Percentiles rank a stretch among this genome's conserved stretches.
Conservation (phyloP, 2,329 filamentous ascomycete species). For the Dothistroma pini region DNA sequence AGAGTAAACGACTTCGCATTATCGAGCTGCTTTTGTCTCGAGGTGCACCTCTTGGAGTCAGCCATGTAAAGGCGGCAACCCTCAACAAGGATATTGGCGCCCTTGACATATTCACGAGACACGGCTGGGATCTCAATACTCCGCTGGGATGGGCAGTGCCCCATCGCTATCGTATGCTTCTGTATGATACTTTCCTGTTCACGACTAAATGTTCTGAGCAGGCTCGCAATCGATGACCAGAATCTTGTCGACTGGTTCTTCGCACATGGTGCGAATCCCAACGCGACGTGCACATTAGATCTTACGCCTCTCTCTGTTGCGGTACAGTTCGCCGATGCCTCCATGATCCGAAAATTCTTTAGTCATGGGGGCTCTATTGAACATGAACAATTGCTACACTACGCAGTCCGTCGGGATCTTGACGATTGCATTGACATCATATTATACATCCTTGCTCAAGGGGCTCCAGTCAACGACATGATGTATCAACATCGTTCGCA, state of each 20-base stretch:
- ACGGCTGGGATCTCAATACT: not conserved
- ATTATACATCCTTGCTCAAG: not conserved
- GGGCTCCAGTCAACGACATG: not conserved
- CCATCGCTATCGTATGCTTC: not conserved
- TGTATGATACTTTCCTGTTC: not conserved
- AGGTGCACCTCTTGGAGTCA: not conserved
- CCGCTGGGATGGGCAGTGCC: not conserved
- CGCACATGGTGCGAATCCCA: constrained; percentile 1
- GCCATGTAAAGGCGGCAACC: not conserved
- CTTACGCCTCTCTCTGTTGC: constrained; percentile 5
- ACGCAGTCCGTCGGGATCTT: not conserved
- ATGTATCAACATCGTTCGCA: not conserved
- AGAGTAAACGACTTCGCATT: not conserved
- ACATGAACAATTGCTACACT: not conserved
- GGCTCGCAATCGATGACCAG: not conserved
- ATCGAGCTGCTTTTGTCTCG: not conserved
- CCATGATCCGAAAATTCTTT: not conserved
- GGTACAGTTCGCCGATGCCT: not conserved
- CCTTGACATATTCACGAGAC: not conserved
- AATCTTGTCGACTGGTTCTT: constrained; percentile 1
- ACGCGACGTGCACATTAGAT: constrained; percentile 1
- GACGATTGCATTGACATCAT: not conserved
- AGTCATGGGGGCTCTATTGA: not conserved
- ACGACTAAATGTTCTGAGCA: not conserved
- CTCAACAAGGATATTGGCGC: not conserved